Evolutionary conservation across 2,329 filamentous ascomycete genomes (phyloP).

Genomic region (Botrytis hyacinthi): DNA sequence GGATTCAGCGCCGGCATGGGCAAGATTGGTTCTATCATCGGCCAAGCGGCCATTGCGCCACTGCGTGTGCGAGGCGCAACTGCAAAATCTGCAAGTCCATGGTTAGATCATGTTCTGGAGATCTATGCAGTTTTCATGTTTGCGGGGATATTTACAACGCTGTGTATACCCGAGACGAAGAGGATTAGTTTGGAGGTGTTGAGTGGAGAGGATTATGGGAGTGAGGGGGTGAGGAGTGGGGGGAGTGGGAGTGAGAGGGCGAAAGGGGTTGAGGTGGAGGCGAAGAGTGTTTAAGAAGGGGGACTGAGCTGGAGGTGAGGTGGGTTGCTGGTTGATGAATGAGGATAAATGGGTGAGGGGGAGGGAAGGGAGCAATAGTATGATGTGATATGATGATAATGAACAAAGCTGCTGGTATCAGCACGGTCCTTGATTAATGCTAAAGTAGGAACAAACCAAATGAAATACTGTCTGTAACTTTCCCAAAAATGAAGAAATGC

Average conservation of each 20-base stretch:
- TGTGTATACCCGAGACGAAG: conserved; percentile 77
- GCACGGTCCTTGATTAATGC: not conserved
- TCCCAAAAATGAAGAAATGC: not conserved
- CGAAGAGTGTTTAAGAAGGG: not conserved
- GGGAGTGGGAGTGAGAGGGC: not conserved
- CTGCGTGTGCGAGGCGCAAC: conserved; percentile 47
- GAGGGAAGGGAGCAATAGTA: not conserved
- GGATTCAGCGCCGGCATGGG: conserved; percentile 41
- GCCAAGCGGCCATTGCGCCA: conserved; percentile 52
- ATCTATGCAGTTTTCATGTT: conserved; percentile 83
- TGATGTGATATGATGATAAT: not conserved
- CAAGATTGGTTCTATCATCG: conserved; percentile 40
- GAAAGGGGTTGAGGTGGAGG: not conserved
- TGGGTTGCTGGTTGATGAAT: not conserved
- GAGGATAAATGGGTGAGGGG: not conserved
- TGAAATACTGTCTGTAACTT: not conserved
- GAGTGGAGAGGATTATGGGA: conserved; percentile 21
- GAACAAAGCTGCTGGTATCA: not conserved
- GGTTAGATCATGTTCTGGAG: conserved; percentile 71
- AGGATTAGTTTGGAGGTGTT: conserved; percentile 67
- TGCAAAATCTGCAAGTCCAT: conserved; percentile 36
- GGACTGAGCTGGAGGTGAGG: not conserved
- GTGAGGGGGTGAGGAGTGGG: not conserved
- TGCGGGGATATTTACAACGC: conserved; percentile 62
- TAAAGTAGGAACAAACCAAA: not conserved